Evolutionary conservation across 2,329 filamentous ascomycete genomes (phyloP).

Genomic region (Chalaropsis ovoidea): DNA sequence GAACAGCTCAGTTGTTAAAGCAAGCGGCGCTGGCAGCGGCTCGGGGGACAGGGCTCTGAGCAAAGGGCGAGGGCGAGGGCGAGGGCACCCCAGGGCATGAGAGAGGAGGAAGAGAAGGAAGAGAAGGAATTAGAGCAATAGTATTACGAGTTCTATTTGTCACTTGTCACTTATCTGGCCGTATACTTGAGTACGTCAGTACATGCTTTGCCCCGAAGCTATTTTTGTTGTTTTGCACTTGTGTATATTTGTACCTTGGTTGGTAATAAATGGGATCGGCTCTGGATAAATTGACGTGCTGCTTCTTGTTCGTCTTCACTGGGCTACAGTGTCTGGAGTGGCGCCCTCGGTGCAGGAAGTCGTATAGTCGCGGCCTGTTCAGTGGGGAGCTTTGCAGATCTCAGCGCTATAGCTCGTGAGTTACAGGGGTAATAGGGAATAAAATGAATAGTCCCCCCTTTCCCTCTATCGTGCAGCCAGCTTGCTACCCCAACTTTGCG

Average conservation of each 20-base stretch:
- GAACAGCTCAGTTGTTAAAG: not conserved
- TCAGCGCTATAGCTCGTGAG: not conserved
- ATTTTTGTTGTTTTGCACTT: no score
- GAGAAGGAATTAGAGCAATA: no score
- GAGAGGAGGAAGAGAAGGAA: no score
- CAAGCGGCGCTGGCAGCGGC: not conserved
- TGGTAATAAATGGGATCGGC: not conserved
- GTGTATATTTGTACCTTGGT: no score
- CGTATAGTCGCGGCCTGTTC: not conserved
- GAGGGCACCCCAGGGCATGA: no score
- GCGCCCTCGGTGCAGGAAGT: not conserved
- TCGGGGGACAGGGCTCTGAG: no score
- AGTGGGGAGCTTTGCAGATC: not conserved
- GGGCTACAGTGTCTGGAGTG: not conserved
- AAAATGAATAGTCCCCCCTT: not conserved
- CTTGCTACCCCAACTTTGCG: not conserved
- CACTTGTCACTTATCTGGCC: no score
- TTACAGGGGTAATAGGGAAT: not conserved
- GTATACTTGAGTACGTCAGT: no score
- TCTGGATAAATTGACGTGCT: not conserved
- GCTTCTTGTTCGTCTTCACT: not conserved
- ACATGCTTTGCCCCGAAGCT: no score
- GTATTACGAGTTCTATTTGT: no score
- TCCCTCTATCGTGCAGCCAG: not conserved
- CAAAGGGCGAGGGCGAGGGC: no score